Evolutionary conservation across 2,329 filamentous ascomycete genomes (phyloP).

Genomic region (Penicillium crustosum): DNA sequence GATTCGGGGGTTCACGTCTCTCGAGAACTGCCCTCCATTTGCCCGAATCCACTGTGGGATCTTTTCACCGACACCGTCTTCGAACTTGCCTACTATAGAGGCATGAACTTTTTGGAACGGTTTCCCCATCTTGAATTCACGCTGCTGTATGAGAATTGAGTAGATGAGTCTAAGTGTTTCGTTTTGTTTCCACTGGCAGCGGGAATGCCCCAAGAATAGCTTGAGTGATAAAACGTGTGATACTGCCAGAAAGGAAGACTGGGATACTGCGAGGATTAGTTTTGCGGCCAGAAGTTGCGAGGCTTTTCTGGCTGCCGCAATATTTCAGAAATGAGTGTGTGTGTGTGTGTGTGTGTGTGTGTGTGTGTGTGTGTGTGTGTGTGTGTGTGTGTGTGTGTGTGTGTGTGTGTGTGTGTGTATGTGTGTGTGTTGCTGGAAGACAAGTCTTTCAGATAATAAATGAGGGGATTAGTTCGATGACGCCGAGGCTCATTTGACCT

Average conservation of each 20-base stretch:
- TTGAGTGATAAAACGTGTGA: not conserved
- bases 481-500: not conserved
- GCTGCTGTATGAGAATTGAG: not conserved
- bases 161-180: not conserved
- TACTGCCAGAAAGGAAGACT: not conserved
- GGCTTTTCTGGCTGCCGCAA: not conserved
- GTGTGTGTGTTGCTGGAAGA: not conserved
- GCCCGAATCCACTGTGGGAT: constrained; percentile 65
- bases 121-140: constrained; percentile 36
- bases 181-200: not conserved
- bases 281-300: not conserved
- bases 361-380: too few species aligned
- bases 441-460: not conserved
- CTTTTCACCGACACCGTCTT: constrained; percentile 51
- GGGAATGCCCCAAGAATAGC: not conserved
- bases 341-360: too few species aligned
- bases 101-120: constrained; percentile 56
- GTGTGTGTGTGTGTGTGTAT: too few species aligned
- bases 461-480: not conserved
- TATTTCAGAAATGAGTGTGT: not conserved
- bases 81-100: constrained; percentile 60
- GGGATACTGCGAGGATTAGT: not conserved
- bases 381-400: too few species aligned
- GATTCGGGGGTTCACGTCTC: constrained; percentile 53
- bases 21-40: constrained; percentile 60